phyloP scores from a whole-genome alignment of 2,329 filamentous ascomycete species.

The Coniochaeta sp. region DNA sequence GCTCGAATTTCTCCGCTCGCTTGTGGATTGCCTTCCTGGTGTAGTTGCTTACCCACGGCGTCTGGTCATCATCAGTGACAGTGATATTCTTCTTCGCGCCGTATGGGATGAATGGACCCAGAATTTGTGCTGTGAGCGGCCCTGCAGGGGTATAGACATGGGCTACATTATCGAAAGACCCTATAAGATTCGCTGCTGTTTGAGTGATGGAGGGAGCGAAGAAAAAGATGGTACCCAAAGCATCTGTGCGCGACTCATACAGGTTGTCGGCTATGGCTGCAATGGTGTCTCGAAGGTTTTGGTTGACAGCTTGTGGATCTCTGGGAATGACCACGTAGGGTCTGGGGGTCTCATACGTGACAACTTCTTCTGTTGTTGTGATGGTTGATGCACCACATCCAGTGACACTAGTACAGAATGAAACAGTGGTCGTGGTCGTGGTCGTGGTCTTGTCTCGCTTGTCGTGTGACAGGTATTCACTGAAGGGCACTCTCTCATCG shows the following conservation, averaged over 20 bases:
- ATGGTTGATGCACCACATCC: conserved; percentile 4
- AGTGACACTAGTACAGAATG: conserved; percentile 4
- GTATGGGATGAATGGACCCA: too few relatives aligned
- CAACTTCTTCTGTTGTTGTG: background rate
- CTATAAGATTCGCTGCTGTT: background rate
- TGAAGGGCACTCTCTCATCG: too few relatives aligned
- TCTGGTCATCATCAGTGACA: too few relatives aligned
- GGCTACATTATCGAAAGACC: background rate
- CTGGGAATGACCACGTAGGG: background rate
- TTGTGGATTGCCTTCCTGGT: too few relatives aligned
- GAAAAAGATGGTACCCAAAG: conserved; percentile 3
- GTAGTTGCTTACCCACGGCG: too few relatives aligned
- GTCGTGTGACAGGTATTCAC: background rate
- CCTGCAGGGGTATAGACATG: background rate
- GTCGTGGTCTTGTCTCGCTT: conserved; percentile 3
- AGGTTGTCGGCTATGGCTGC: too few relatives aligned
- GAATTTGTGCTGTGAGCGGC: too few relatives aligned
- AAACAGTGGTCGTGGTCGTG: conserved; percentile 3
- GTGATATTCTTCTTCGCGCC: too few relatives aligned
- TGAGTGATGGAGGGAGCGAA: background rate
- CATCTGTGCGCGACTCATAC: conserved; percentile 1
- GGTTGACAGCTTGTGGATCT: too few relatives aligned
- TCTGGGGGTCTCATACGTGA: background rate
- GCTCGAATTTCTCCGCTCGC: background rate
- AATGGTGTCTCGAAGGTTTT: too few relatives aligned